These are phyloP conservation scores for Fusarium sacchari DNA, from an alignment of 2,329 filamentous ascomycete genomes.

Conservation along the genomic window DNA sequence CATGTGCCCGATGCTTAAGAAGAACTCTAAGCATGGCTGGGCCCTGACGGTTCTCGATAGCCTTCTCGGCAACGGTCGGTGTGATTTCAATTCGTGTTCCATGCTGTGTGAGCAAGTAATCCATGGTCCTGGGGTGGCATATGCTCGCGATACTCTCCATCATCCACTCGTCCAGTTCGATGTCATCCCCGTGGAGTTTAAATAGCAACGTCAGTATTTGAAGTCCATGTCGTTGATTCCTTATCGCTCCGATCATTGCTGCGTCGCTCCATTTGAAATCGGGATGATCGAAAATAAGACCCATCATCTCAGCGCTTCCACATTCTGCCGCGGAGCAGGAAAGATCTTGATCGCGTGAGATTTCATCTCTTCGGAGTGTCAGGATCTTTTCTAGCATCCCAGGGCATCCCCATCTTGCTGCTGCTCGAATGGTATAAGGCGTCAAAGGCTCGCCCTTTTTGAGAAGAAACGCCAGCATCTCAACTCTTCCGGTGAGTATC, in stretches of 20 bases:
- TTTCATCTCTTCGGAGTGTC: conserved; percentile 15
- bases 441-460: conserved; percentile 15
- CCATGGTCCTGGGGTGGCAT: conserved; percentile 19
- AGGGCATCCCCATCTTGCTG: conserved; percentile 15
- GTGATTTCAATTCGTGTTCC: conserved; percentile 16
- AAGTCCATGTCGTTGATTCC: conserved; percentile 17
- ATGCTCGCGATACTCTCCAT: conserved; percentile 22
- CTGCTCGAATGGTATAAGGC: conserved; percentile 21
- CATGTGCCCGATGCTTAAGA: conserved; percentile 17
- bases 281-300: conserved; percentile 10
- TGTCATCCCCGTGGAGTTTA: conserved; percentile 3
- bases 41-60: conserved; percentile 25
- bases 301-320: conserved; percentile 13
- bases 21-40: conserved; percentile 26
- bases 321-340: conserved; percentile 21
- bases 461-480: conserved; percentile 27
- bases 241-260: conserved; percentile 18
- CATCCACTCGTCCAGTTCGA: conserved; percentile 24
- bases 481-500: conserved; percentile 21
- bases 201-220: conserved; percentile 8
- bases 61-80: conserved; percentile 11
- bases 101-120: conserved; percentile 18
- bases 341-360: conserved; percentile 24
- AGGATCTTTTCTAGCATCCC: conserved; percentile 24
- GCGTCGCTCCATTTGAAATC: conserved; percentile 21